A percentile compares a stretch with the other conserved stretches of the same genome.
phyloP scores from a whole-genome alignment of 306 rosid species.

The Ormosia emarginata region DNA sequence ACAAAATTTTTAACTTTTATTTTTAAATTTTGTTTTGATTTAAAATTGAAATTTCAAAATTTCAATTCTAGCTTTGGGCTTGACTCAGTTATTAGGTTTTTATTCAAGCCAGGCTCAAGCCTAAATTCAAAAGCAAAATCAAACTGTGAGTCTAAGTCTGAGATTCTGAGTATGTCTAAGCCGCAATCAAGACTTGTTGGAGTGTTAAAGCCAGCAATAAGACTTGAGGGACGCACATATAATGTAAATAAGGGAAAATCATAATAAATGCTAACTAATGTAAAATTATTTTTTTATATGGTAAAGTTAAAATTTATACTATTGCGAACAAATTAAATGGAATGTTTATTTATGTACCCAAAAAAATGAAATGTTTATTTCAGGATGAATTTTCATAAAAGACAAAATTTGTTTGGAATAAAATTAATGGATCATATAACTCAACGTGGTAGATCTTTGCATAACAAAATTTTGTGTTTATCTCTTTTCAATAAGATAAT shows the following conservation, averaged over 20 bases:
- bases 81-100: background rate
- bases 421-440: too few relatives aligned
- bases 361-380: background rate
- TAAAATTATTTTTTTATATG: too few relatives aligned
- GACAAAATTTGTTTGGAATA: too few relatives aligned
- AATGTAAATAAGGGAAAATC: too few relatives aligned
- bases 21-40: background rate
- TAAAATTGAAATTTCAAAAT: background rate
- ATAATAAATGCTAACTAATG: too few relatives aligned
- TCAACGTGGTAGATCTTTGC: too few relatives aligned
- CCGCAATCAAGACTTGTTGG: background rate
- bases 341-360: too few relatives aligned
- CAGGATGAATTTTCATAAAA: background rate
- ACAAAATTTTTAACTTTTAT: background rate
- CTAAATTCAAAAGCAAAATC: background rate
- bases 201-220: background rate
- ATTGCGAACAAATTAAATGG: too few relatives aligned
- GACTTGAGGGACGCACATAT: too few relatives aligned
- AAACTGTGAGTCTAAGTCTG: background rate
- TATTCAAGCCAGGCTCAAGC: background rate
- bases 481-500: too few relatives aligned
- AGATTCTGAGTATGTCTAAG: background rate
- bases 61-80: background rate
- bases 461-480: background rate
- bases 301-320: too few relatives aligned